Conservation (phyloP, 352 stramenopile species). For the Pythium dissotocum region DNA sequence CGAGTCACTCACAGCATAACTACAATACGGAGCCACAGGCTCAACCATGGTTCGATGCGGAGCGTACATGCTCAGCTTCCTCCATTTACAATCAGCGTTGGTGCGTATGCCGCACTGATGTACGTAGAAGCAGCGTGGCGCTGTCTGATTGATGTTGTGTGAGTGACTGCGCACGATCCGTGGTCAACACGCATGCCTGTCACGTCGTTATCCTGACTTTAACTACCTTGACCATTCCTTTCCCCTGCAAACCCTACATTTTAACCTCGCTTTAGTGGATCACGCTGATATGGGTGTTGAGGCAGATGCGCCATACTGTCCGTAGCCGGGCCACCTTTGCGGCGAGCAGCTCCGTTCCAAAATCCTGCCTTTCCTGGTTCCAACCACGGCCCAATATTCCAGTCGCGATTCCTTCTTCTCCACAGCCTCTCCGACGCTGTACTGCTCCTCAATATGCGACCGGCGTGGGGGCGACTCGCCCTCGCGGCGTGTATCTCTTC, state of each 20-base stretch:
- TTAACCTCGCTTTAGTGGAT: not conserved
- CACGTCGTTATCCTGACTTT: not conserved
- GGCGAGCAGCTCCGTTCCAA: not conserved
- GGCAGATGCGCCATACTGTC: not conserved
- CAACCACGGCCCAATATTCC: not conserved
- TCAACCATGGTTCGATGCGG: no score
- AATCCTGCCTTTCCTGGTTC: not conserved
- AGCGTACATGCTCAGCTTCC: not conserved
- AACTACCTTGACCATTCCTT: not conserved
- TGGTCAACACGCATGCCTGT: not conserved
- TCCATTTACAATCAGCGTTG: no score
- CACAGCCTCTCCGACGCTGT: not conserved
- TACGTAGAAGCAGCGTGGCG: not conserved
- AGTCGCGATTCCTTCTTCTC: not conserved
- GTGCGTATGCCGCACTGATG: no score
- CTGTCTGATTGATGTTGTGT: not conserved
- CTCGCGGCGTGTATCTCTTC: not conserved
- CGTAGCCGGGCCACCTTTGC: not conserved
- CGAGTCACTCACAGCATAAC: no score
- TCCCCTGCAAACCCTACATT: not conserved
- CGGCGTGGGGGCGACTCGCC: not conserved
- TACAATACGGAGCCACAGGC: no score
- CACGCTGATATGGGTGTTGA: not conserved
- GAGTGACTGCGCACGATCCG: not conserved
- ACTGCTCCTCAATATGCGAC: not conserved